A percentile compares a stretch with the other conserved stretches of the same genome.
Conservation (phyloP, 768 basidiomycete species). For the Boletellus sp. region DNA sequence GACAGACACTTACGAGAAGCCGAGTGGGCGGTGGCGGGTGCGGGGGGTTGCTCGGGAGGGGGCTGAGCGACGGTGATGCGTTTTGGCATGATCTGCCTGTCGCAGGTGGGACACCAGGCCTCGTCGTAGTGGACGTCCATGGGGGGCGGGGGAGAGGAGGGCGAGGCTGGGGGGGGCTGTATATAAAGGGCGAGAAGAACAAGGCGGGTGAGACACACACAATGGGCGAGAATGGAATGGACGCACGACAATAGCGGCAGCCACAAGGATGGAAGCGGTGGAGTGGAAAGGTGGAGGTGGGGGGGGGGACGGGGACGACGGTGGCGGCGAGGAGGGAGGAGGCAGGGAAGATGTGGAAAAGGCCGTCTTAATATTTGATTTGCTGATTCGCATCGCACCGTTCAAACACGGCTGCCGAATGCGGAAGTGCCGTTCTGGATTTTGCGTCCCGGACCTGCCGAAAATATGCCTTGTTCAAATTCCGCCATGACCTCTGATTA, state of each 20-base stretch:
- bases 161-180: conserved; percentile 1
- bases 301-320: conserved; percentile 7
- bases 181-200: conserved; percentile 10
- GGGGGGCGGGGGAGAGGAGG: conserved; percentile 13
- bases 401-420: conserved; percentile 18
- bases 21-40: conserved; percentile 30
- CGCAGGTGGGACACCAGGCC: conserved; percentile 79
- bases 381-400: conserved; percentile 34
- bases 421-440: conserved; percentile 11
- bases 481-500: conserved; percentile 32
- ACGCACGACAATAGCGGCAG: conserved; percentile 10
- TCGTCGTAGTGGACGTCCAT: conserved; percentile 53
- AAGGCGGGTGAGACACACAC: conserved; percentile 21
- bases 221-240: conserved; percentile 10
- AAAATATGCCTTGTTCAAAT: conserved; percentile 27
- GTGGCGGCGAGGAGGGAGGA: conserved; percentile 22
- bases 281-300: neutral
- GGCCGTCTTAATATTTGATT: conserved; percentile 39
- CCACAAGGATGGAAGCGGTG: neutral
- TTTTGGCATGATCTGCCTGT: conserved; percentile 77
- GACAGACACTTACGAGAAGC: conserved; percentile 34
- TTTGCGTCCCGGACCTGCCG: conserved; percentile 28
- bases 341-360: conserved; percentile 26
- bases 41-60: conserved; percentile 16
- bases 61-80: conserved; percentile 55